These are phyloP conservation scores for Aureobasidium sp. DNA, from an alignment of 2,329 filamentous ascomycete species.

Conservation along the genomic window DNA sequence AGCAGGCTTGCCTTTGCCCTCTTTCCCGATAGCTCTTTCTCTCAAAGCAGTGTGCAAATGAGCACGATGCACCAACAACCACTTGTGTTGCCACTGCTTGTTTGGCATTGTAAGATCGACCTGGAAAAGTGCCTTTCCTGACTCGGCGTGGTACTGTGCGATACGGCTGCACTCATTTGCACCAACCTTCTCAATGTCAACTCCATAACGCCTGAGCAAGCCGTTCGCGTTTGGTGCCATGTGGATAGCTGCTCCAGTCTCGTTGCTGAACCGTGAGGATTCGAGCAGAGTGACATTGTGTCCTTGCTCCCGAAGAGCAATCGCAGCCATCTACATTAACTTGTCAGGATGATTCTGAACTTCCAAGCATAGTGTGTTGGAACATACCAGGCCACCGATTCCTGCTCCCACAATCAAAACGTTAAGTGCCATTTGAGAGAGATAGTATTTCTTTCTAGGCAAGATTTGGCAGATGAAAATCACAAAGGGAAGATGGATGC, in stretches of 20 bases:
- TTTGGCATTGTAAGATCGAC: constrained; percentile 13
- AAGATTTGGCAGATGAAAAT: neutral
- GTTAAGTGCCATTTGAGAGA: constrained; percentile 15
- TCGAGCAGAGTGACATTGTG: constrained; percentile 26
- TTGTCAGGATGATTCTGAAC: neutral
- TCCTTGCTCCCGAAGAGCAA: constrained; percentile 24
- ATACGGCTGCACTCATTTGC: constrained; percentile 15
- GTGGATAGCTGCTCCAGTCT: constrained; percentile 26
- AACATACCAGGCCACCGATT: constrained; percentile 24
- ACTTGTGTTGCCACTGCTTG: constrained; percentile 25
- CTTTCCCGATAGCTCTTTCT: constrained; percentile 20
- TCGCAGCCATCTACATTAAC: constrained; percentile 19
- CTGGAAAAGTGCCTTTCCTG: constrained; percentile 15
- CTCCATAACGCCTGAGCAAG: constrained; percentile 19
- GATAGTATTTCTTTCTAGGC: neutral
- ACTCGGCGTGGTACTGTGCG: constrained; percentile 6
- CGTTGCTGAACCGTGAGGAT: constrained; percentile 23
- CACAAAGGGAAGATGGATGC: neutral
- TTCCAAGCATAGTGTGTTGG: neutral
- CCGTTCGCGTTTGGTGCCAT: constrained; percentile 23
- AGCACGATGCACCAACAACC: constrained; percentile 26
- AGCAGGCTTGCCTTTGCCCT: constrained; percentile 22
- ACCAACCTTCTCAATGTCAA: constrained; percentile 19
- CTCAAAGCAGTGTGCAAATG: constrained; percentile 27
- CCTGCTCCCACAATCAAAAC: constrained; percentile 25